Percentiles rank a stretch among this genome's conserved stretches.
These are phyloP conservation scores for Combretum micranthum DNA, from an alignment of 345 rosid genomes.

Conservation along the genomic window DNA sequence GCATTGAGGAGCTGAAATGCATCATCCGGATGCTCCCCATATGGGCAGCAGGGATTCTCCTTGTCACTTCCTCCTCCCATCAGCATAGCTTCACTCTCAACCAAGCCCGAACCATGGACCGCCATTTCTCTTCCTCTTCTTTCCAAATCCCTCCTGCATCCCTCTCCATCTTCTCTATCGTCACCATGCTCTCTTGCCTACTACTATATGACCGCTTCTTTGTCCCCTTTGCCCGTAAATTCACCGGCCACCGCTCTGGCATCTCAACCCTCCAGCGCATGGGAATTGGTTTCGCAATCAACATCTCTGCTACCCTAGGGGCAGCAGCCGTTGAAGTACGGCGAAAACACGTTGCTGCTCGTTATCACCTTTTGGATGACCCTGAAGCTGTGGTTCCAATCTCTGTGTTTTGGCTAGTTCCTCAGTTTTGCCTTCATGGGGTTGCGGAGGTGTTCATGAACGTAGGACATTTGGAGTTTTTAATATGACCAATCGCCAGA, in stretches of 20 bases:
- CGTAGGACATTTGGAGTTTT: conserved; percentile 56
- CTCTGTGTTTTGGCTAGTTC: conserved; percentile 57
- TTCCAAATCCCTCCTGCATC: conserved; percentile 58
- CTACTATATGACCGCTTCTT: conserved; percentile 46
- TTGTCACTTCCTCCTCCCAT: conserved; percentile 43
- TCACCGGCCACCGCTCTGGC: conserved; percentile 46
- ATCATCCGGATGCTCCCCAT: conserved; percentile 50
- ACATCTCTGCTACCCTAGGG: conserved; percentile 30
- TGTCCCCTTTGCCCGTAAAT: conserved; percentile 35
- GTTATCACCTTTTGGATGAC: conserved; percentile 27
- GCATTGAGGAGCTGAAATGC: conserved; percentile 61
- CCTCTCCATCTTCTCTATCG: conserved; percentile 37
- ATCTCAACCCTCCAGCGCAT: conserved; percentile 52
- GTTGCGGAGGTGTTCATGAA: conserved; percentile 44
- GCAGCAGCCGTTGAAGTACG: conserved; percentile 40
- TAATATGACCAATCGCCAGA: conserved; percentile 62
- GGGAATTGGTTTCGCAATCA: conserved; percentile 41
- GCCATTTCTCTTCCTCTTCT: conserved; percentile 27
- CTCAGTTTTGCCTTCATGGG: conserved; percentile 54
- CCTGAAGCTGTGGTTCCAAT: conserved; percentile 40
- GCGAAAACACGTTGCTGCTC: conserved; percentile 38
- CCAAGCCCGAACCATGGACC: conserved; percentile 61
- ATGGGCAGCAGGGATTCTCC: conserved; percentile 50
- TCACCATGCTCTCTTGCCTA: conserved; percentile 34
- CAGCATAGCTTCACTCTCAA: conserved; percentile 41